Base-by-base conservation (phyloP, 306 rosid species). In the Quercus alba region DNA sequence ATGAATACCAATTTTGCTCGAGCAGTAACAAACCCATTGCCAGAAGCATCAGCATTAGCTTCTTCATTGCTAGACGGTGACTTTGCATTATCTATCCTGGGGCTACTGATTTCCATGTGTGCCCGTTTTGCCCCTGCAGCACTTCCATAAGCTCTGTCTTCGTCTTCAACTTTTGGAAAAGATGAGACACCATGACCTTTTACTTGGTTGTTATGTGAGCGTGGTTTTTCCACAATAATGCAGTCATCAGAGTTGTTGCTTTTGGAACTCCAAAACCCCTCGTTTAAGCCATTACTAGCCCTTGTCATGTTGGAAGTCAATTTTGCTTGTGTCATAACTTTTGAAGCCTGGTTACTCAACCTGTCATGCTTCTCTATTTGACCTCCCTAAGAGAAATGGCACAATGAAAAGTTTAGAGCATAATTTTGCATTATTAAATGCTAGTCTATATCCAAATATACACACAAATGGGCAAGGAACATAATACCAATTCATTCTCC, bases 21-120 rank as follows among this genome's bases (percentile, higher is more conserved):
- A 41, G 94, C 94, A 72, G 90, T 90, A 52, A 90, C 97, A 85
- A 94, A 94, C 35, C 88, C 94, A 17, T 83, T 86, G 76, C 88
- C 87, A 78, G 83, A 73, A 31, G 51, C 83, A 82, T 83, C 92
- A 23, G 78, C 81, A 33, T 75, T 85, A 41, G 69, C 89, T 73
- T 90, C 96, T 80, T 90, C 96, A 19, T 85, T 83, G 81, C 75
- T 81, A 51, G 80, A 78, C 61, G 93, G 96, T 33, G 98, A 91
- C 83, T 82, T 91, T 19, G 75, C 46, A 59, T 31, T 84, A 56
- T 90, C 88, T 69, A 80, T 82, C 84, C 75, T 84, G 52, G 94
- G 92, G 70, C 89, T 88, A 64, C 69, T 61, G 61, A 75, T 80
- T 84, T 93, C 99, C 80, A 77, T 44, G 79, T 87, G 91, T 75